Conservation (phyloP, 2,329 filamentous ascomycete genomes). For the Fusarium keratoplasticum region DNA sequence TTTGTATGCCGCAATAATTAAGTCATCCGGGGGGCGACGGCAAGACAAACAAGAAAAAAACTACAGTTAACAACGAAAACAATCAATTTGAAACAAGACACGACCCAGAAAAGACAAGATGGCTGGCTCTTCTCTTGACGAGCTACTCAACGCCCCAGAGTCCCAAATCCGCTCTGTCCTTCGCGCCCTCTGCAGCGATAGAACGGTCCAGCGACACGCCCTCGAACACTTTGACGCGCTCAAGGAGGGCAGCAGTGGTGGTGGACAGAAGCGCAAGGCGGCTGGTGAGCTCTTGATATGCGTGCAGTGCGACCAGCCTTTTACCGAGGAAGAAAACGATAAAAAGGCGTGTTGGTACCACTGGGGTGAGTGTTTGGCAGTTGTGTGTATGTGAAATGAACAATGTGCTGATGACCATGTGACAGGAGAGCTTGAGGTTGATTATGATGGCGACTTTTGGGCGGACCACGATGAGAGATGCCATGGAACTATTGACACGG, state of each 20-base stretch:
- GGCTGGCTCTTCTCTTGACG: neutral
- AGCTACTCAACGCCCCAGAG: slow-evolving; percentile 26
- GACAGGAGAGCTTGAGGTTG: slow-evolving; percentile 29
- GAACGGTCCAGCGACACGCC: neutral
- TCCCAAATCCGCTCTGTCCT: slow-evolving; percentile 33
- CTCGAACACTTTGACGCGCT: slow-evolving; percentile 6
- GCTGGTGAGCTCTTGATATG: slow-evolving; percentile 25
- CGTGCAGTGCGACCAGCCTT: slow-evolving; percentile 24
- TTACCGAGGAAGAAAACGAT: slow-evolving; percentile 18
- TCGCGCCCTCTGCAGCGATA: slow-evolving; percentile 26
- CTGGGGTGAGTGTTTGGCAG: slow-evolving; percentile 17
- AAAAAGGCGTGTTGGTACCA: slow-evolving; percentile 26
- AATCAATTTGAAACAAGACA: neutral
- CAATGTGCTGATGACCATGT: neutral
- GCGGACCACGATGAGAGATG: slow-evolving; percentile 15
- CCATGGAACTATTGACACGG: slow-evolving; percentile 29
- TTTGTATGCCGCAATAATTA: neutral
- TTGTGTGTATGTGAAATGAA: neutral
- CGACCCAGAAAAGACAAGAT: neutral
- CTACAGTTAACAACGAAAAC: neutral
- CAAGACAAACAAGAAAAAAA: neutral
- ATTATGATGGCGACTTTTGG: slow-evolving; percentile 23
- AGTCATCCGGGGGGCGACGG: neutral
- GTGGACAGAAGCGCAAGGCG: slow-evolving; percentile 32
- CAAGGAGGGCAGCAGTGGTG: neutral